Base-by-base conservation (phyloP, 805 yeast genomes). In the Hanseniaspora clermontiae region DNA sequence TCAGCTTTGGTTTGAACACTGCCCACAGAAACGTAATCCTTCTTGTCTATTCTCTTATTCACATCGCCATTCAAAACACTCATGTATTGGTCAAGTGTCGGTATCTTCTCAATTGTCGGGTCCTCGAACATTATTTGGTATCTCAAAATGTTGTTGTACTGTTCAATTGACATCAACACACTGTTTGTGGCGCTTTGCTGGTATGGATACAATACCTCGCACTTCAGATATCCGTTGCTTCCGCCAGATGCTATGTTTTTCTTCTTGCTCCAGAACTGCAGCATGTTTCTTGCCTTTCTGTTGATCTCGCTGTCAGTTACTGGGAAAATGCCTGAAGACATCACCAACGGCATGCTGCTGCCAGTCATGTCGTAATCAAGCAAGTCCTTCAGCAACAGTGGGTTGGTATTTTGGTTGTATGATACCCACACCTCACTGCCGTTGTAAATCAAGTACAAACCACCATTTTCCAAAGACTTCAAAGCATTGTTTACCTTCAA, bases 381-480 rank as follows among this genome's bases (percentile, higher is more conserved):
- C 57, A 93, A 68, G 66, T 90, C 97, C 60, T 78, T 74, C 38
- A 90, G 63, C 27, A 93, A 72, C 58, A 80, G 68, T 10, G 83
- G 80, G 61, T 83, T 81, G 0, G 86, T 85, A 45, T 79, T 77
- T 19, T 78, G 78, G 66, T 85, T 87, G 43, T 90, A 71, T 81
- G 86, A 84, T 39, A 90, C 71, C 52, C 73, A 74, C 3, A 82
- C 72, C 14, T 70, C 64, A 24, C 71, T 72, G 19, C 95, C 91
- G 63, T 87, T 80, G 71, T 85, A 89, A 20, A 84, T 68, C 49
- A 93, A 65, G 67, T 85, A 88, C 9, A 86, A 89, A 8, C 95
- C 95, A 45, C 88, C 87, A 54, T 77, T 80, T 70, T 55, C 78
- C 63, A 43, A 67, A 63, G 46, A 70, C 55, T 15, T 72, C 64